A percentile compares a stretch with the other conserved stretches of the same genome.
These are phyloP conservation scores for Xylariaceae sp. DNA, from an alignment of 2,329 filamentous ascomycete genomes.

Conservation along the genomic window DNA sequence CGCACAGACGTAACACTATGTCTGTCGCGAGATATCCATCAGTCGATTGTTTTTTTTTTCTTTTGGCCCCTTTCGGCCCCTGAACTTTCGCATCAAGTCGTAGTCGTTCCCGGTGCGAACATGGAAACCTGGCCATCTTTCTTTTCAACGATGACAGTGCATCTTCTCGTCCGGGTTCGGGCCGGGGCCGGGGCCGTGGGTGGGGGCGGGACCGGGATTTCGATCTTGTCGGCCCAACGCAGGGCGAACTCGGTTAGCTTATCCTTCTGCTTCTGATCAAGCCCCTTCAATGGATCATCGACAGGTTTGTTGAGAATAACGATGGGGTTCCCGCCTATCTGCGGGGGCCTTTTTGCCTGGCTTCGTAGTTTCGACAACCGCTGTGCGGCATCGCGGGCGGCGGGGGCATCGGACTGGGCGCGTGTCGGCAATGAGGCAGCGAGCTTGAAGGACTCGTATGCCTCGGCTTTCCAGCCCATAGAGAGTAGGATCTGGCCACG, in stretches of 20 bases:
- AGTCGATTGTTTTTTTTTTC: no score
- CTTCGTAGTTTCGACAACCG: neutral
- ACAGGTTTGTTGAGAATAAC: neutral
- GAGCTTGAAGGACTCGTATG: slow-evolving; percentile 15
- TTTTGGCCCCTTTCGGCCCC: neutral
- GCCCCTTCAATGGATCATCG: neutral
- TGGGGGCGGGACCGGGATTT: neutral
- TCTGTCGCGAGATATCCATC: no score
- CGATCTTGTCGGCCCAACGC: neutral
- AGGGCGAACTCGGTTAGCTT: neutral
- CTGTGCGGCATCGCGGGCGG: slow-evolving; percentile 3
- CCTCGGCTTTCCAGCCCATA: slow-evolving; percentile 14
- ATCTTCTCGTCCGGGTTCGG: neutral
- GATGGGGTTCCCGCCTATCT: neutral
- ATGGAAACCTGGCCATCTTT: neutral
- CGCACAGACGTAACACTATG: no score
- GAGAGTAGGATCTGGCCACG: slow-evolving; percentile 20
- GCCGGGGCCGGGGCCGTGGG: neutral
- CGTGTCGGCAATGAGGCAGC: slow-evolving; percentile 3
- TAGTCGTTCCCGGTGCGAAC: neutral
- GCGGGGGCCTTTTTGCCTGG: neutral
- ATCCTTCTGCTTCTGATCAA: neutral
- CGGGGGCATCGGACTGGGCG: slow-evolving; percentile 7
- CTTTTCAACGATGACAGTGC: neutral
- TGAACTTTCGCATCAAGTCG: neutral